These are phyloP conservation scores for Petunia axillaris DNA, from an alignment of 257 asterid genomes.

Conservation along the genomic window DNA sequence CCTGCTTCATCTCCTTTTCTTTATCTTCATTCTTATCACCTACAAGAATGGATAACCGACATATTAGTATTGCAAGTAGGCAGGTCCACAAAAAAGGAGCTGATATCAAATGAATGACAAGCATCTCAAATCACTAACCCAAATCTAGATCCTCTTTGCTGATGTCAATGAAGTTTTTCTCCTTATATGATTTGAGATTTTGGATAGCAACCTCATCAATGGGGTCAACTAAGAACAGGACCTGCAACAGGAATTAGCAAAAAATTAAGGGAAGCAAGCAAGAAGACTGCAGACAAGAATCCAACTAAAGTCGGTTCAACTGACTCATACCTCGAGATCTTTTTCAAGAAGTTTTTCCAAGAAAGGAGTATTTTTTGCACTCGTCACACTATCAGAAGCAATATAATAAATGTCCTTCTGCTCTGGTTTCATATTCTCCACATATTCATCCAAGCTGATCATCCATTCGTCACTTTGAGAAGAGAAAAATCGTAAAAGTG, in stretches of 20 bases:
- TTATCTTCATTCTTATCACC: constrained; percentile 90
- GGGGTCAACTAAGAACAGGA: constrained; percentile 89
- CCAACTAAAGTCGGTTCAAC: constrained; percentile 23
- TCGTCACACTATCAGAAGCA: constrained; percentile 85
- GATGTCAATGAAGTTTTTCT: constrained; percentile 87
- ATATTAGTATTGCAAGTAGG: constrained; percentile 5
- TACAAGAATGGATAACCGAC: constrained; percentile 37
- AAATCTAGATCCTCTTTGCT: constrained; percentile 96
- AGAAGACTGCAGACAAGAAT: neutral
- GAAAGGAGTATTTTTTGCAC: constrained; percentile 95
- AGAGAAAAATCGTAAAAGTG: constrained; percentile 83
- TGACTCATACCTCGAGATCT: constrained; percentile 74
- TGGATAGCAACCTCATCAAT: constrained; percentile 95
- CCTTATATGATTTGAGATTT: constrained; percentile 82
- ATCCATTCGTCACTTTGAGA: constrained; percentile 84
- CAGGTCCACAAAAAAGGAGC: constrained; percentile 5
- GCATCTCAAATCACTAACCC: constrained; percentile 55
- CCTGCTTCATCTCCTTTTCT: constrained; percentile 87
- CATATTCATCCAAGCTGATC: constrained; percentile 94
- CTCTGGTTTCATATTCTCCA: constrained; percentile 88
- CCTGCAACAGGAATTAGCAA: constrained; percentile 49
- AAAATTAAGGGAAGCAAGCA: constrained; percentile 7
- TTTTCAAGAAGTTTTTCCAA: constrained; percentile 89
- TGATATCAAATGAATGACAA: neutral
- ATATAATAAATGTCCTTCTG: constrained; percentile 88